Percentiles rank a stretch among this genome's conserved stretches.
Conservation (phyloP, 2,329 filamentous ascomycete species). For the Colletotrichum sp. region DNA sequence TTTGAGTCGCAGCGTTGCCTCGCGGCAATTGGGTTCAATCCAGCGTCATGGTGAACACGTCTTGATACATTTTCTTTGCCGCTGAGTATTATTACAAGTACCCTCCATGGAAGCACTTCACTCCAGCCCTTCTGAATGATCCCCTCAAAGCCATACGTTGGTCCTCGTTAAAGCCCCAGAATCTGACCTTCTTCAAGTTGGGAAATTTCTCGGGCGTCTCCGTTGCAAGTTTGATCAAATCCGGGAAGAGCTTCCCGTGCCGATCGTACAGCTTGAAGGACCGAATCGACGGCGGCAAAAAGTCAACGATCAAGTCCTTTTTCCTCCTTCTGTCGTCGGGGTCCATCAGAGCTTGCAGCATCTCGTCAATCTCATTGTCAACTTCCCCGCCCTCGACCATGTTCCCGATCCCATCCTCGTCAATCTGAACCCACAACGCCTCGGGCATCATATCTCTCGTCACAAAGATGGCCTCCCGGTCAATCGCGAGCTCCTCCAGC, state of each 20-base stretch:
- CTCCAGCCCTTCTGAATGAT: background rate
- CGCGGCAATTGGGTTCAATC: background rate
- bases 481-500: background rate
- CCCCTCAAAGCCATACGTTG: background rate
- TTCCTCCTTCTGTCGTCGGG: background rate
- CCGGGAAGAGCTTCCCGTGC: background rate
- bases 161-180: background rate
- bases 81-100: background rate
- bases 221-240: background rate
- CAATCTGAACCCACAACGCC: background rate
- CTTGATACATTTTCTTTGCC: background rate
- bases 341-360: background rate
- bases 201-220: background rate
- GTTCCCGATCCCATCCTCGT: background rate
- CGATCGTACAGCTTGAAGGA: background rate
- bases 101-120: background rate
- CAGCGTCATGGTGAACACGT: background rate
- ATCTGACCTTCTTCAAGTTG: background rate
- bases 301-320: background rate
- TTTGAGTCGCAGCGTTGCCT: background rate
- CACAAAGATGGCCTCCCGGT: background rate
- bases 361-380: background rate
- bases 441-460: background rate
- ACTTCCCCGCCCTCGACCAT: background rate
- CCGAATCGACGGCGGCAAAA: background rate